Evolutionary conservation across 2,329 filamentous ascomycete genomes (phyloP), one percentile per base, ranked within the genome.

Genomic region (Zasmidium angulare): DNA sequence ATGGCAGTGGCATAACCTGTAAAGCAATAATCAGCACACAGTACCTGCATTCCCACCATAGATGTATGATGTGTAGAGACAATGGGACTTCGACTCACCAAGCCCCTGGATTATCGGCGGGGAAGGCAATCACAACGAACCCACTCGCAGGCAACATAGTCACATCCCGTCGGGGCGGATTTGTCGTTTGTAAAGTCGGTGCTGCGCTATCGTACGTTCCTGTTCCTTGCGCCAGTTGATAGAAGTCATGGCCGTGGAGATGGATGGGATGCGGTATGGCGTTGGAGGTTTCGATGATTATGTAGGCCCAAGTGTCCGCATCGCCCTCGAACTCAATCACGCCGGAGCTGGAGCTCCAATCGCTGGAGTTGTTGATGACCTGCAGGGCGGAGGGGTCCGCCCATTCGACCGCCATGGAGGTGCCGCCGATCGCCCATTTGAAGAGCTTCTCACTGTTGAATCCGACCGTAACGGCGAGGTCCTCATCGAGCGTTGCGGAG

Each of bases 181-280:
- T 74, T 23, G 51, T 58, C 23, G 68, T 68, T 19, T 71, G 69
- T 2, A 79, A 66, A 0, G 69, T 69, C 2, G 65, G 63, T 1
- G 56, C 62, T 2, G 59, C 57, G 29, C 53, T 55, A 21, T 75
- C 72, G 69, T 77, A 79, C 3, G 67, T 67, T 1, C 75, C 73
- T 9, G 60, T 58, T 2, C 77, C 77, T 2, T 64, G 58, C 9
- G 72, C 76, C 2, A 80, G 64, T 24, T 78, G 67, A 64, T 74
- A 79, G 63, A 78, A 79, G 63, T 79, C 77, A 63, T 80, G 78
- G 19, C 78, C 76, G 68, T 79, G 77, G 4, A 79, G 61, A 66
- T 76, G 74, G 72, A 80, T 79, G 1, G 77, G 50, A 62, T 63
- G 58, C 66, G 68, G 66, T 70, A 78, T 66, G 2, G 70, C 68